Conservation (phyloP, 2,329 filamentous ascomycete species). For the Calcarisporium arbuscula region DNA sequence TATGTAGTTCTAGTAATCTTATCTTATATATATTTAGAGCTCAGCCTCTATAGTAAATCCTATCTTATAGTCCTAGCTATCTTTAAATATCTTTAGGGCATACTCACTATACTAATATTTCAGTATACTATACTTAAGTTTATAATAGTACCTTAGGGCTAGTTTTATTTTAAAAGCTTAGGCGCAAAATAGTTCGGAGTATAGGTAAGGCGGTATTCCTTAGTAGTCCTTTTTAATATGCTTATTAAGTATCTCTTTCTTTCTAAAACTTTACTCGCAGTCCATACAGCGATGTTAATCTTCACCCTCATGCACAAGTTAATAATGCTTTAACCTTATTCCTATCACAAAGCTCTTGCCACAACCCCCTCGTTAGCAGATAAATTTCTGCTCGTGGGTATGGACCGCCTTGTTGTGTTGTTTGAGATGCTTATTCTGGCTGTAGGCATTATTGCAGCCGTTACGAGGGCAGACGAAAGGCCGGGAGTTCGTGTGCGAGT, state of each 20-base stretch:
- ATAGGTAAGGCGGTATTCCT: constrained; percentile 63
- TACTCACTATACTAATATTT: constrained; percentile 77
- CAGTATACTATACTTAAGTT: constrained; percentile 61
- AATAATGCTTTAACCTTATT: constrained; percentile 69
- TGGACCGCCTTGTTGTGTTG: constrained; percentile 82
- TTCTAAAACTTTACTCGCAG: constrained; percentile 76
- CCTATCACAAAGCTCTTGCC: constrained; percentile 76
- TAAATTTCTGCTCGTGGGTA: constrained; percentile 60
- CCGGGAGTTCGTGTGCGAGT: constrained; percentile 80
- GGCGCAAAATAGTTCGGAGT: constrained; percentile 54
- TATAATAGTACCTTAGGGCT: constrained; percentile 65
- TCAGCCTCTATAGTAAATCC: constrained; percentile 68
- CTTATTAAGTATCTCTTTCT: constrained; percentile 76
- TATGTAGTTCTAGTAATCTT: constrained; percentile 67
- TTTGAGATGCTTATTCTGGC: constrained; percentile 78
- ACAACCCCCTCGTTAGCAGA: constrained; percentile 67
- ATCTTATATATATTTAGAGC: constrained; percentile 66
- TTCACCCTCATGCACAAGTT: constrained; percentile 66
- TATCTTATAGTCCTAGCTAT: constrained; percentile 34
- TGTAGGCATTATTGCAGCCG: constrained; percentile 76
- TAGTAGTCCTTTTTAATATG: constrained; percentile 76
- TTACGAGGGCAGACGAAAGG: constrained; percentile 66
- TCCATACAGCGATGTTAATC: constrained; percentile 70
- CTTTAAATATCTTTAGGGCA: constrained; percentile 29
- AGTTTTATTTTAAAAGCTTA: constrained; percentile 68